phyloP scores from a whole-genome alignment of 2,329 filamentous ascomycete genomes.

The Hirsutella thompsonii region DNA sequence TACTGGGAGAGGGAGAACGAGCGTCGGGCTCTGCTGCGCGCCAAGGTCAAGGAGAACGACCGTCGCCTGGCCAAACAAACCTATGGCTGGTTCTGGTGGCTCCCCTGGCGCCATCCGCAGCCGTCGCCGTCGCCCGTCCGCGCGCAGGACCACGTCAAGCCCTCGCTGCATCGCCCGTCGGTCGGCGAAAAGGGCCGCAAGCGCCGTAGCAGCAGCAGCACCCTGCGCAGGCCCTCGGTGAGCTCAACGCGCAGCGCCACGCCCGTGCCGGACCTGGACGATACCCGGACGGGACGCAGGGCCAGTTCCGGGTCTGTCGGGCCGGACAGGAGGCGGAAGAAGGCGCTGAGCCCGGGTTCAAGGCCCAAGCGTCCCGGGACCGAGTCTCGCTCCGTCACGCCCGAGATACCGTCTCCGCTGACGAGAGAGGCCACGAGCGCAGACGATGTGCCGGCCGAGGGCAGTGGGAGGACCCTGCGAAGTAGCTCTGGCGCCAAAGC shows the following conservation, averaged over 20 bases:
- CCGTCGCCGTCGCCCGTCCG: too few relatives aligned
- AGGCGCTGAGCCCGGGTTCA: slow-evolving; percentile 25
- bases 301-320: slow-evolving; percentile 35
- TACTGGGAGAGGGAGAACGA: slow-evolving; percentile 98
- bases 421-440: slow-evolving; percentile 30
- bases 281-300: slow-evolving; percentile 26
- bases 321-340: slow-evolving; percentile 40
- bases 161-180: slow-evolving; percentile 16
- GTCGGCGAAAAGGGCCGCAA: slow-evolving; percentile 31
- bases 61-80: slow-evolving; percentile 53
- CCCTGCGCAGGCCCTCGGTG: slow-evolving; percentile 37
- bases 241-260: slow-evolving; percentile 37
- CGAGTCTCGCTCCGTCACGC: slow-evolving; percentile 40
- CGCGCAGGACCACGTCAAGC: slow-evolving; percentile 12
- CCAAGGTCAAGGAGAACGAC: slow-evolving; percentile 56
- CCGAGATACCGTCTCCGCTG: slow-evolving; percentile 40
- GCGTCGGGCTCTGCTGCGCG: slow-evolving; percentile 59
- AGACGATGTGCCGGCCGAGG: slow-evolving; percentile 10
- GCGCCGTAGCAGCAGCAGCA: slow-evolving; percentile 38
- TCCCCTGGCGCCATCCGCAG: slow-evolving; percentile 46
- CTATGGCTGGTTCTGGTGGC: slow-evolving; percentile 76
- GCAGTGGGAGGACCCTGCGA: slow-evolving; percentile 9
- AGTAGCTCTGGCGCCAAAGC: slow-evolving; percentile 7
- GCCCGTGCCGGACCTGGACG: slow-evolving; percentile 33
- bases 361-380: slow-evolving; percentile 29